These are phyloP conservation scores for Thalassia testudinum DNA, from an alignment of 116 monocot genomes.

Conservation along the genomic window DNA sequence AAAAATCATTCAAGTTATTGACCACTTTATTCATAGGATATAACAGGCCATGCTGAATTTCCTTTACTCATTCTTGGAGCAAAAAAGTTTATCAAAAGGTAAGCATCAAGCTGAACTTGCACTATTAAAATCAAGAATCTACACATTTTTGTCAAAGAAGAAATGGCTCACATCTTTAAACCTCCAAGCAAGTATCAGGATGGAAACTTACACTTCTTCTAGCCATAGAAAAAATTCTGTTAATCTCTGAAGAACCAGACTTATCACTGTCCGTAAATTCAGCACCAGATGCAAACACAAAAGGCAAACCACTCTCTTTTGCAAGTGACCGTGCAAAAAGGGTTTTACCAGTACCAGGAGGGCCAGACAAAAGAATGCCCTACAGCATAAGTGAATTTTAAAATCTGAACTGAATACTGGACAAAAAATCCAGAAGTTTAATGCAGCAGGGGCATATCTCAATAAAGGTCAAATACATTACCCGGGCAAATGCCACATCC, in stretches of 20 bases:
- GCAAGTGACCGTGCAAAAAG: conserved; percentile 80
- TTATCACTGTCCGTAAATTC: conserved; percentile 85
- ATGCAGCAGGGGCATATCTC: not conserved
- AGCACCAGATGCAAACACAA: conserved; percentile 90
- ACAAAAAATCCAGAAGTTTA: not conserved
- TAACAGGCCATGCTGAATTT: too few species aligned
- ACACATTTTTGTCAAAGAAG: too few species aligned
- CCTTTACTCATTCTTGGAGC: too few species aligned
- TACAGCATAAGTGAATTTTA: conserved; percentile 7
- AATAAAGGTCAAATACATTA: conserved; percentile 8
- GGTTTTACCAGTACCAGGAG: conserved; percentile 89
- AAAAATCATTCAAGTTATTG: too few species aligned
- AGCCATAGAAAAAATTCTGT: conserved; percentile 69
- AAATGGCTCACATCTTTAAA: too few species aligned
- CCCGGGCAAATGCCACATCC: conserved; percentile 73
- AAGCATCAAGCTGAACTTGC: too few species aligned
- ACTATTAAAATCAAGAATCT: too few species aligned
- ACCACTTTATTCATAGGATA: too few species aligned
- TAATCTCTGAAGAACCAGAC: conserved; percentile 79
- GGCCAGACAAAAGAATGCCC: conserved; percentile 81
- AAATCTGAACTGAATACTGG: too few species aligned
- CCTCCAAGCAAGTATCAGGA: not conserved
- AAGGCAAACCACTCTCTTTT: conserved; percentile 85
- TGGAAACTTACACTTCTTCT: conserved; percentile 64
- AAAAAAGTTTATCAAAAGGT: too few species aligned